These are phyloP conservation scores for Lumnitzera littorea DNA, from an alignment of 345 rosid genomes.

Conservation along the genomic window DNA sequence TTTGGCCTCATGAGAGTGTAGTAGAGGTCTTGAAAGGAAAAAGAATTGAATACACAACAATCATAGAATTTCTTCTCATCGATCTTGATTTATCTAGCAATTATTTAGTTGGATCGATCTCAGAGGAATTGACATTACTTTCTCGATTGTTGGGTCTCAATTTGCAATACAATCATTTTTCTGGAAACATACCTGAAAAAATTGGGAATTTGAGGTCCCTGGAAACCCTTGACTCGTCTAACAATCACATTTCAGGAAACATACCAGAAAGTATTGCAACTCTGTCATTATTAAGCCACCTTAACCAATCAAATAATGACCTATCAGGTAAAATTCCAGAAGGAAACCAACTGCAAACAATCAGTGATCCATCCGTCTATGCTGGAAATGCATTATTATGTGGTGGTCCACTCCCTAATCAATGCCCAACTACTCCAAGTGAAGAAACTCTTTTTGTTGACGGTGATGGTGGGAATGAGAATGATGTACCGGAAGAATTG, in stretches of 20 bases:
- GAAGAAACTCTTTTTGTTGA: neutral
- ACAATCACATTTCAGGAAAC: slow-evolving; percentile 36
- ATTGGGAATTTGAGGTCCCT: slow-evolving; percentile 28
- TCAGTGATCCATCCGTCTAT: neutral
- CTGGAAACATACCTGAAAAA: slow-evolving; percentile 40
- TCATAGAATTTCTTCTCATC: slow-evolving; percentile 8
- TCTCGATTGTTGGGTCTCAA: slow-evolving; percentile 27
- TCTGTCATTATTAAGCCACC: neutral
- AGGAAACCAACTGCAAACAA: slow-evolving; percentile 1
- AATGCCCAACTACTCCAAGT: neutral
- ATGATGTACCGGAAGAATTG: neutral
- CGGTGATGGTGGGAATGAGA: neutral
- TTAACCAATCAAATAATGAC: slow-evolving; percentile 1
- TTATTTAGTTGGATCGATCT: slow-evolving; percentile 19
- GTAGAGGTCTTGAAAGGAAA: neutral
- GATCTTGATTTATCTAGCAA: slow-evolving; percentile 29
- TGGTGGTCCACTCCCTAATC: neutral
- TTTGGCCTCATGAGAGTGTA: slow-evolving; percentile 1
- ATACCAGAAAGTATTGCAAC: slow-evolving; percentile 22
- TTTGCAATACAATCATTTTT: slow-evolving; percentile 34
- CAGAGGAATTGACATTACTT: slow-evolving; percentile 19
- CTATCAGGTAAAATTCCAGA: neutral
- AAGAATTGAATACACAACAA: neutral
- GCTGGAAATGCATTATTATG: slow-evolving; percentile 1
- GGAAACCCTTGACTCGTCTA: slow-evolving; percentile 33